Conservation (phyloP, 768 basidiomycete genomes). For the Amylocystis lapponica region DNA sequence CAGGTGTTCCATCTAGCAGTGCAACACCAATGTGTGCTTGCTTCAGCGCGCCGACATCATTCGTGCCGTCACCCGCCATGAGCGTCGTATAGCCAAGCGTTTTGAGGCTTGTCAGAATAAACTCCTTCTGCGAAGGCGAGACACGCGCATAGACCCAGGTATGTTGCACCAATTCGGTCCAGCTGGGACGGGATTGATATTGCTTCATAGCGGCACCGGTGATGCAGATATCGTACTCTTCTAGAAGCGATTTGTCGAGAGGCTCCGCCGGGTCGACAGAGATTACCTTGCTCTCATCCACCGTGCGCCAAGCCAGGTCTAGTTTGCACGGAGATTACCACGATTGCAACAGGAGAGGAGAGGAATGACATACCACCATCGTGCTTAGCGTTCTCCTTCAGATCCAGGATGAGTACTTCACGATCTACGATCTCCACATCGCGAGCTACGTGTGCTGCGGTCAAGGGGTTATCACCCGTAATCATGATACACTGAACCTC, state of each 20-base stretch:
- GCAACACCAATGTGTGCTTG: conserved; percentile 98
- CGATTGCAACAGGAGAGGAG: too few relatives aligned
- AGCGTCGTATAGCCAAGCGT: conserved; percentile 86
- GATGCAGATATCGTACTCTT: conserved; percentile 92
- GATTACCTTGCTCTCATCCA: conserved; percentile 89
- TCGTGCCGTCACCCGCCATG: conserved; percentile 99
- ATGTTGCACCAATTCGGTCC: conserved; percentile 82
- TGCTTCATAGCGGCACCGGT: conserved; percentile 93
- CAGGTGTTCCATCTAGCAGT: conserved; percentile 82
- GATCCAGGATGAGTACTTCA: conserved; percentile 87
- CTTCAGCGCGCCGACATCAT: conserved; percentile 97
- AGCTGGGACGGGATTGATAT: conserved; percentile 63
- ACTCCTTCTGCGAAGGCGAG: conserved; percentile 92
- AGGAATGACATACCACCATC: conserved; percentile 46
- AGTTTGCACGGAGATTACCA: not conserved
- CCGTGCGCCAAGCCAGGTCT: conserved; percentile 90
- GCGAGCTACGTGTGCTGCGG: conserved; percentile 91
- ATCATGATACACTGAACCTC: conserved; percentile 89
- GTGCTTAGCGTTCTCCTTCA: conserved; percentile 71
- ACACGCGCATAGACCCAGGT: conserved; percentile 99
- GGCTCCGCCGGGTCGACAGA: conserved; percentile 77
- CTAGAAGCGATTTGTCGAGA: conserved; percentile 70
- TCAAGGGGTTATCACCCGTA: conserved; percentile 97
- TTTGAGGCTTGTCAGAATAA: conserved; percentile 88
- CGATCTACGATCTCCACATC: conserved; percentile 98